These are phyloP conservation scores for Penicillium steckii DNA, from an alignment of 495 filamentous ascomycete species.

Conservation along the genomic window DNA sequence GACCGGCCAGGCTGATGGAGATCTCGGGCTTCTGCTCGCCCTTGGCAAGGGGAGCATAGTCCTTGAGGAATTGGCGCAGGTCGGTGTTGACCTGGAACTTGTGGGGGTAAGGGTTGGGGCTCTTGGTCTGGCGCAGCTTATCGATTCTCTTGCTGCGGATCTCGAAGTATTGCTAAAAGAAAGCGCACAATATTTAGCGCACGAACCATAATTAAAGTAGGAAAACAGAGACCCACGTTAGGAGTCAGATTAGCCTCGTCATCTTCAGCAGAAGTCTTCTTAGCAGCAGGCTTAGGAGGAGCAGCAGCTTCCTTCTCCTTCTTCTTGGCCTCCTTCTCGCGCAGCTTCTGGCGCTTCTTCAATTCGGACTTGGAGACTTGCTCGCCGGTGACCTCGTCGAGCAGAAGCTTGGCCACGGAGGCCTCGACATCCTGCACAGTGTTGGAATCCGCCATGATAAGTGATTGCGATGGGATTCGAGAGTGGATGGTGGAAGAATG, in stretches of 20 bases:
- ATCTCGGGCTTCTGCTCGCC: constrained; percentile 76
- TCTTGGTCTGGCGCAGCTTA: constrained; percentile 76
- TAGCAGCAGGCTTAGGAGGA: constrained; percentile 57
- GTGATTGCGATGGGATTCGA: constrained; percentile 13
- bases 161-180: constrained; percentile 88
- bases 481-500: constrained; percentile 29
- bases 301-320: constrained; percentile 78
- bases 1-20: constrained; percentile 70
- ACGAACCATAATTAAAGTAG: too few relatives aligned
- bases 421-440: constrained; percentile 56
- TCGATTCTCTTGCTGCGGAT: constrained; percentile 84
- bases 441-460: constrained; percentile 47
- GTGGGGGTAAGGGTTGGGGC: constrained; percentile 92
- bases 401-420: constrained; percentile 69
- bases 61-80: constrained; percentile 69
- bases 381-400: constrained; percentile 85
- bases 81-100: constrained; percentile 89
- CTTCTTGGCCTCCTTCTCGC: constrained; percentile 83
- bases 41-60: constrained; percentile 75
- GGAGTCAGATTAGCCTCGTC: constrained; percentile 80
- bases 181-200: constrained; percentile 3
- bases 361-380: constrained; percentile 82
- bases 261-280: constrained; percentile 67
- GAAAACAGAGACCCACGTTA: constrained; percentile 75
- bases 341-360: constrained; percentile 94